phyloP scores from a whole-genome alignment of 169 alveolate species.

The Theileria parva region DNA sequence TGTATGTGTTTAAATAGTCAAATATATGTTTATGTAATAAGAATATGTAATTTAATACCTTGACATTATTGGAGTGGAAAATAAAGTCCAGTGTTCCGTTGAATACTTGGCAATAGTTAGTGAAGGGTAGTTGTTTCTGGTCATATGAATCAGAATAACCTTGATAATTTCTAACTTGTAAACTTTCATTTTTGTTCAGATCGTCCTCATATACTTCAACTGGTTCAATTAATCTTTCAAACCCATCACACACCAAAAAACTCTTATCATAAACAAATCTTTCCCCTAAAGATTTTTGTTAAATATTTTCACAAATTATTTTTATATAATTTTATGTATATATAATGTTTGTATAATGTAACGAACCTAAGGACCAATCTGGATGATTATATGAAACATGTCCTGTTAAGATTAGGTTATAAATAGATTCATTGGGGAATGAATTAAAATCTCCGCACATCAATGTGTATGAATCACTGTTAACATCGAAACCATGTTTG shows the following conservation, averaged over 20 bases:
- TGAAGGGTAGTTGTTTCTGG: slow-evolving; percentile 41
- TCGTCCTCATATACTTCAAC: neutral
- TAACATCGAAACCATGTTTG: slow-evolving; percentile 31
- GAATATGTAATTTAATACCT: slow-evolving; percentile 17
- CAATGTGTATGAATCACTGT: slow-evolving; percentile 28
- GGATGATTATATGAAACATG: slow-evolving; percentile 46
- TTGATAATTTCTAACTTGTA: slow-evolving; percentile 29
- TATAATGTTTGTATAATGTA: neutral
- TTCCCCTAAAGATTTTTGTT: slow-evolving; percentile 10
- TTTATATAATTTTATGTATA: neutral
- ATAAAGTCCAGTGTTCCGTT: slow-evolving; percentile 63
- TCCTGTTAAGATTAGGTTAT: slow-evolving; percentile 42
- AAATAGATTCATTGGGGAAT: slow-evolving; percentile 32
- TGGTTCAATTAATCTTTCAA: neutral
- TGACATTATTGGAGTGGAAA: slow-evolving; percentile 49
- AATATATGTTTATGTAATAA: too few relatives aligned
- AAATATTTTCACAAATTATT: neutral
- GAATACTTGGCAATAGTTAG: slow-evolving; percentile 59
- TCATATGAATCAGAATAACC: slow-evolving; percentile 52
- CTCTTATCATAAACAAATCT: slow-evolving; percentile 16
- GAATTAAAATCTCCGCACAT: slow-evolving; percentile 67
- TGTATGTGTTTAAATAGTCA: too few relatives aligned
- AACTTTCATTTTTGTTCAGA: slow-evolving; percentile 3
- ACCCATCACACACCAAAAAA: neutral
- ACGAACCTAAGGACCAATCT: slow-evolving; percentile 45